Base-by-base conservation (phyloP, 1,139 yeast genomes). In the Hyphopichia fennica region DNA sequence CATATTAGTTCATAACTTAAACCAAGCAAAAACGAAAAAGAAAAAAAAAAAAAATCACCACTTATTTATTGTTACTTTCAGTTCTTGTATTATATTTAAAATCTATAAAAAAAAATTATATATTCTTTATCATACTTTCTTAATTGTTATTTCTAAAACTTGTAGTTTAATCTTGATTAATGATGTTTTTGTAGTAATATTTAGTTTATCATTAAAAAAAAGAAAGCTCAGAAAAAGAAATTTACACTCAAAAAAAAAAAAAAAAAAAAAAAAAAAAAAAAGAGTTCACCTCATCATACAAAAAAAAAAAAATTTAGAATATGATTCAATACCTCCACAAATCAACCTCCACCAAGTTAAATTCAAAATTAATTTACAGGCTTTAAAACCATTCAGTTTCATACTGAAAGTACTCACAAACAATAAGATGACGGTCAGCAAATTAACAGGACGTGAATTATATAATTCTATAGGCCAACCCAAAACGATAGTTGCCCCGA, bases 401-500 rank as follows among this genome's bases (percentile, higher is more conserved):
- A 17, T 31, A 8, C 22, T 16, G 34, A 31, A 15, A 16, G 8
- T 31, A n/a, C 17, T 16, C 13, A 14, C 5, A 29, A 6, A 31
- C 3, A 31, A 22, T 14, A 33, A 33, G 23, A 41, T 36, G 40
- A 41, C 39, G 15, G 20, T 40, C 31, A 35, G 37, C 13, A 64
- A 62, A 43, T 43, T 52, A 16, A 37, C 38, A 18, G 98, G 98
- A 2, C 75, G 96, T 45, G 81, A 79, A 38, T 74, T 93, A 4
- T 91, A 72, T 58, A 75, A 86, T 40, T 66, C 78, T 13, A 68
- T 93, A 14, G 95, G 95, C 0, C 56, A 67, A 18, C 99, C 99
- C 1, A 79, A 75, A 41, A 87, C 87, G 47, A 83, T 95, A 15
- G 95, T 95, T 20, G 99, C 98, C 1, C 99, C 99, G 1, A 93